Evolutionary conservation across 129 eudicot species (phyloP).

Genomic region (Saposhnikovia divaricata): DNA sequence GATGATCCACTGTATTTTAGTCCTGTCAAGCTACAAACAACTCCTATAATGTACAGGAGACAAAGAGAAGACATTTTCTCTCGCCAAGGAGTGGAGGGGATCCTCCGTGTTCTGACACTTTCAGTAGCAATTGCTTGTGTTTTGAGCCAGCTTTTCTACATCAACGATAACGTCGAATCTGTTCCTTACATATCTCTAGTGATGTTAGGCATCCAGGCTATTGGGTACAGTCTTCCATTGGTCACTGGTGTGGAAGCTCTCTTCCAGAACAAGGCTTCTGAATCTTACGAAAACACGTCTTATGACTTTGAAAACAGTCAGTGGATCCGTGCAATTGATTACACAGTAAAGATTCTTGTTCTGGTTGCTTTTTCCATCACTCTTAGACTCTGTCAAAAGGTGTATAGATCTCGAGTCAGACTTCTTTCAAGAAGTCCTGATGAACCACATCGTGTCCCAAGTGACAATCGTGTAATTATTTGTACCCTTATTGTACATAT

Average conservation of each 20-base stretch:
- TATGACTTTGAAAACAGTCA: constrained; percentile 66
- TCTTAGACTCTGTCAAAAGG: constrained; percentile 63
- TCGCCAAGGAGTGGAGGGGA: constrained; percentile 73
- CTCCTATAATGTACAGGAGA: constrained; percentile 69
- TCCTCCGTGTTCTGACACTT: constrained; percentile 63
- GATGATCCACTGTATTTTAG: constrained; percentile 68
- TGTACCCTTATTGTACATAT: constrained; percentile 42
- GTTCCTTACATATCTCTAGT: constrained; percentile 66
- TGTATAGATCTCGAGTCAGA: constrained; percentile 66
- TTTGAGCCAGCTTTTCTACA: constrained; percentile 57
- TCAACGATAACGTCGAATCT: constrained; percentile 39
- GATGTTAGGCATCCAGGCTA: constrained; percentile 77
- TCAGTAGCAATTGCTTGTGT: constrained; percentile 53
- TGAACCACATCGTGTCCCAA: constrained; percentile 61
- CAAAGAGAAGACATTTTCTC: constrained; percentile 85
- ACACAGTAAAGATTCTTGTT: constrained; percentile 69
- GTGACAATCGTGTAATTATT: constrained; percentile 47
- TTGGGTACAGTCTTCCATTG: constrained; percentile 75
- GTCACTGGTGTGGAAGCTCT: constrained; percentile 66
- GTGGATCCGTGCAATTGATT: constrained; percentile 55
- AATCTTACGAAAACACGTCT: constrained; percentile 41
- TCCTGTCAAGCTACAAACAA: constrained; percentile 57
- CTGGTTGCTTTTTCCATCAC: constrained; percentile 58
- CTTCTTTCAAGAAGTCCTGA: constrained; percentile 53
- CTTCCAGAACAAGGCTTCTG: constrained; percentile 31